These are phyloP conservation scores for Botrytis sinoallii DNA, from an alignment of 2,329 filamentous ascomycete species.

Conservation along the genomic window DNA sequence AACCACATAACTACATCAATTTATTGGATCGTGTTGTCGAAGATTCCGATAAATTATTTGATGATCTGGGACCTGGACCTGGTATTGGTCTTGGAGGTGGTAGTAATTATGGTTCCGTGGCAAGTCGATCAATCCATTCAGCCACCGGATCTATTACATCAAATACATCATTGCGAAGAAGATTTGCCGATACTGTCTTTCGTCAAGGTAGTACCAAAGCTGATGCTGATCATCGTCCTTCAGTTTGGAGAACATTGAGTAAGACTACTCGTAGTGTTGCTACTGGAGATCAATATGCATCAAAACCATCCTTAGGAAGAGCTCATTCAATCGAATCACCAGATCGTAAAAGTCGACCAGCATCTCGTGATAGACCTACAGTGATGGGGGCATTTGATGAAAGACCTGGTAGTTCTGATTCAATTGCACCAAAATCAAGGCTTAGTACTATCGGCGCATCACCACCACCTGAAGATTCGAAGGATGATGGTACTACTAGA, in stretches of 20 bases:
- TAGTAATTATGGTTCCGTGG: slow-evolving; percentile 32
- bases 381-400: slow-evolving; percentile 63
- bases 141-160: slow-evolving; percentile 72
- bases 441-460: slow-evolving; percentile 37
- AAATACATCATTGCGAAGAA: slow-evolving; percentile 80
- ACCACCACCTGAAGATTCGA: slow-evolving; percentile 44
- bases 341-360: slow-evolving; percentile 47
- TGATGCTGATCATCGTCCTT: slow-evolving; percentile 65
- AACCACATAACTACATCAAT: slow-evolving; percentile 80
- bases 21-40: slow-evolving; percentile 85
- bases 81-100: slow-evolving; percentile 23
- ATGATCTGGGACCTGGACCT: slow-evolving; percentile 49
- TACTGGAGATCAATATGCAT: slow-evolving; percentile 57
- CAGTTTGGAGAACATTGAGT: slow-evolving; percentile 84
- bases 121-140: slow-evolving; percentile 33
- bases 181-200: slow-evolving; percentile 73
- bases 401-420: slow-evolving; percentile 51
- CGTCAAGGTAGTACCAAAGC: slow-evolving; percentile 76
- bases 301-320: slow-evolving; percentile 63
- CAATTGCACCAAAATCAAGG: slow-evolving; percentile 43
- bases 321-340: slow-evolving; percentile 75
- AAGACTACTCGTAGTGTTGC: slow-evolving; percentile 66
- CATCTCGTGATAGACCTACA: slow-evolving; percentile 58
- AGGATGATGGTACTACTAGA: slow-evolving; percentile 38
- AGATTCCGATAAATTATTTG: slow-evolving; percentile 85